phyloP scores from a whole-genome alignment of 345 rosid species.

The Ricinus communis region DNA sequence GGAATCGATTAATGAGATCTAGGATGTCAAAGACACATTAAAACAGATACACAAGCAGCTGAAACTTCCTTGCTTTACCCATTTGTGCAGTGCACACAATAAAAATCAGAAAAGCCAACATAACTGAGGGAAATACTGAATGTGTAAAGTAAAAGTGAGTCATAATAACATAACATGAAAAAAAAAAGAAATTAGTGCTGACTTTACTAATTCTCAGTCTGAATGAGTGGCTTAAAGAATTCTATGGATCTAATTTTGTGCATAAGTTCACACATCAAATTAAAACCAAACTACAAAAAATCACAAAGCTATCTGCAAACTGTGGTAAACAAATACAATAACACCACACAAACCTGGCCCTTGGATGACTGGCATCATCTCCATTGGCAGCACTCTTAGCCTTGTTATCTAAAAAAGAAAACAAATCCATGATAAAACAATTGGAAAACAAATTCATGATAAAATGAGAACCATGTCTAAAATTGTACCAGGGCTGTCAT shows the following conservation, averaged over 20 bases:
- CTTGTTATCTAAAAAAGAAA: slow-evolving; percentile 29
- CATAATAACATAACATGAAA: no score
- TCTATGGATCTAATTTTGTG: background rate
- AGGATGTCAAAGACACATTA: no score
- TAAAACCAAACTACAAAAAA: background rate
- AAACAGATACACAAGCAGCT: background rate
- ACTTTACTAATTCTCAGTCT: background rate
- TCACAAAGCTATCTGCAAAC: background rate
- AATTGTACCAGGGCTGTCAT: slow-evolving; percentile 39
- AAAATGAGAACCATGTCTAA: background rate
- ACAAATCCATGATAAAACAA: slow-evolving; percentile 15
- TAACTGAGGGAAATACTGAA: background rate
- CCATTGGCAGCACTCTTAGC: slow-evolving; percentile 8
- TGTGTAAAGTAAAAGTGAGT: background rate
- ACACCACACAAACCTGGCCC: slow-evolving; percentile 46
- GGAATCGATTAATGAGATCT: background rate
- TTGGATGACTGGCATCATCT: slow-evolving; percentile 28
- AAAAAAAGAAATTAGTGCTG: background rate
- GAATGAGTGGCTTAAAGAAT: background rate
- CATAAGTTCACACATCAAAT: background rate
- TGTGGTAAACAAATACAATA: background rate
- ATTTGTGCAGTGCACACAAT: background rate
- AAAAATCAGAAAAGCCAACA: background rate
- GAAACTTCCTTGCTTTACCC: background rate
- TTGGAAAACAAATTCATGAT: background rate